phyloP scores from a whole-genome alignment of 352 stramenopile species.

The Phytopythium vexans region DNA sequence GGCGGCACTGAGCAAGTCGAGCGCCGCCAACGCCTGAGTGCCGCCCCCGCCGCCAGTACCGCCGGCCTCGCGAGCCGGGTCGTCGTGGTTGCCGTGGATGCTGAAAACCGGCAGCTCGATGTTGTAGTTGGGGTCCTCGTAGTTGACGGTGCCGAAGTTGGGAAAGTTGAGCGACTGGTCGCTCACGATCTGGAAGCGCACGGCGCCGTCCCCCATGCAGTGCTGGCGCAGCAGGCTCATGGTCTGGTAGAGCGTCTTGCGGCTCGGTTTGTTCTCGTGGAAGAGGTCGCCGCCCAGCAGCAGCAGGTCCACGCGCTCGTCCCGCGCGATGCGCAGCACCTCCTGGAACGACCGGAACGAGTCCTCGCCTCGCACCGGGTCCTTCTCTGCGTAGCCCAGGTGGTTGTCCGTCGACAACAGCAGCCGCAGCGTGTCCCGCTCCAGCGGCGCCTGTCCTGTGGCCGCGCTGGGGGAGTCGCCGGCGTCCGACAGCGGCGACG shows the following conservation, averaged over 20 bases:
- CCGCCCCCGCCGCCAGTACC: constrained; percentile 16
- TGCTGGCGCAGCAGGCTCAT: constrained; percentile 96
- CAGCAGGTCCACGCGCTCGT: constrained; percentile 87
- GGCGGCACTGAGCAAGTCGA: constrained; percentile 94
- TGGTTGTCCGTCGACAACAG: constrained; percentile 99
- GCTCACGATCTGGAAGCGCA: constrained; percentile 88
- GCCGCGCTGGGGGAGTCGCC: background rate
- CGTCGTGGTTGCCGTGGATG: constrained; percentile 99
- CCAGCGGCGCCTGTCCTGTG: constrained; percentile 11
- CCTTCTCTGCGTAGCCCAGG: constrained; percentile 95
- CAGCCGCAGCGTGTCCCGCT: constrained; percentile 73
- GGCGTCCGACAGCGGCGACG: background rate
- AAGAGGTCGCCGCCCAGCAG: constrained; percentile 98
- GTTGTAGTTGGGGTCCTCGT: constrained; percentile 95
- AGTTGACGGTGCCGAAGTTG: constrained; percentile 94
- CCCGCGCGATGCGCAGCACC: constrained; percentile 70
- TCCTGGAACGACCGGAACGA: constrained; percentile 89
- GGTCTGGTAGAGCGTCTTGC: constrained; percentile 95
- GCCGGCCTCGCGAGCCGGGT: constrained; percentile 92
- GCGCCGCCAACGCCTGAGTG: constrained; percentile 87
- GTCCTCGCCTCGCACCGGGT: constrained; percentile 94
- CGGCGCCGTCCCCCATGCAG: constrained; percentile 89
- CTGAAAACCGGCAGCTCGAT: constrained; percentile 96
- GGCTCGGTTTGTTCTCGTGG: constrained; percentile 98
- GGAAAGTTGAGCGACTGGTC: constrained; percentile 90